Percentiles rank a stretch among this genome's conserved stretches.
Evolutionary conservation across 768 basidiomycete genomes (phyloP).

Genomic region (Cyathus striatus): DNA sequence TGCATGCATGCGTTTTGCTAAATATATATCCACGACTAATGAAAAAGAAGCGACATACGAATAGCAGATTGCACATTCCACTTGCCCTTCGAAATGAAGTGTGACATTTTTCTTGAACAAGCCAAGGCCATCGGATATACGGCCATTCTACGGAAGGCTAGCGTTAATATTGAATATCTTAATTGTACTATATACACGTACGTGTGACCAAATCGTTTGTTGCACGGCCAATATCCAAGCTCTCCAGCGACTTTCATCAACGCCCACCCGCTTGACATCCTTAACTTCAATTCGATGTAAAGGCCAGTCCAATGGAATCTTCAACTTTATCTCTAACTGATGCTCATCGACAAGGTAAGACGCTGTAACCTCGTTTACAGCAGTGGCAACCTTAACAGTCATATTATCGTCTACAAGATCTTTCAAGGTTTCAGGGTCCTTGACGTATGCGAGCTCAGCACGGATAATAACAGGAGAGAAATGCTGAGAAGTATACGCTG

Average conservation of each 20-base stretch:
- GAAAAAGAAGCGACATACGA: slow-evolving; percentile 46
- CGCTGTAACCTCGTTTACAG: slow-evolving; percentile 77
- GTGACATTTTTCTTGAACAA: slow-evolving; percentile 94
- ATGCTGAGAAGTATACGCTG: slow-evolving; percentile 72
- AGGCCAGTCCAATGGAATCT: slow-evolving; percentile 89
- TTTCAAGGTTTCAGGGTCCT: slow-evolving; percentile 44
- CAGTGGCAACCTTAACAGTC: slow-evolving; percentile 67
- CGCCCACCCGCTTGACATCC: slow-evolving; percentile 80
- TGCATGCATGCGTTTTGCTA: slow-evolving; percentile 20
- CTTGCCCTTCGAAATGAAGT: slow-evolving; percentile 91
- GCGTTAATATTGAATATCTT: background rate
- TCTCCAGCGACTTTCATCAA: slow-evolving; percentile 86
- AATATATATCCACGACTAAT: background rate
- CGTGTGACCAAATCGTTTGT: slow-evolving; percentile 85
- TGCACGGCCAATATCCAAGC: slow-evolving; percentile 92
- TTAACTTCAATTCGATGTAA: slow-evolving; percentile 83
- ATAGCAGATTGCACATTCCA: slow-evolving; percentile 96
- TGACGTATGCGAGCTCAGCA: slow-evolving; percentile 75
- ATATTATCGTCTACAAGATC: slow-evolving; percentile 73
- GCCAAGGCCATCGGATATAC: slow-evolving; percentile 80
- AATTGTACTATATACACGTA: slow-evolving; percentile 36
- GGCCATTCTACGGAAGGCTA: slow-evolving; percentile 61
- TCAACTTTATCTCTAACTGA: slow-evolving; percentile 80
- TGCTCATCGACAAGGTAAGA: slow-evolving; percentile 91
- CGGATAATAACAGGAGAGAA: slow-evolving; percentile 88